Base-by-base conservation (phyloP, 495 filamentous ascomycete genomes). In the Penicillium tannophilum region DNA sequence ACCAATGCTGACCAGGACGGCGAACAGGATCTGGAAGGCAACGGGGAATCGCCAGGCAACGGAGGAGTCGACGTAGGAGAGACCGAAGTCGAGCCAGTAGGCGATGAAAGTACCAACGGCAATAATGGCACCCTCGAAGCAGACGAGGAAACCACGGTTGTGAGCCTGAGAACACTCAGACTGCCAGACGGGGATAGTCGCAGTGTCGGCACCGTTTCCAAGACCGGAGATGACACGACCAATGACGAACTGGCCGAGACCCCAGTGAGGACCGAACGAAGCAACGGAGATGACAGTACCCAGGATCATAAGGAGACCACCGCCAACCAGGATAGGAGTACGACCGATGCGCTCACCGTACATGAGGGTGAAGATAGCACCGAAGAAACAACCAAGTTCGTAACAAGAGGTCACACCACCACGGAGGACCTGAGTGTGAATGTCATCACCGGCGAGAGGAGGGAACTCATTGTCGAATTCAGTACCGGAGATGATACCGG, bases 81-180 rank as follows among this genome's bases (percentile, higher is more conserved):
- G 81, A 45, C 90, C 90, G 60, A 89, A 93, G 63, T 92, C 89
- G 56, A 93, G 79, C 90, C 90, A 93, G 76, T 93, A 93, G 26
- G 89, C 88, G 28, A 92, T 85, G 43, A 91, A 73, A 52, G 74
- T 77, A 85, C 90, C 90, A 62, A 92, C 88, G 24, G 89, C 89
- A 57, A 92, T 91, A 56, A 86, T 81, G 44, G 83, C 86, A 63
- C 90, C 90, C 69, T 92, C 88, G 65, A 93, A 90, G 72, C 89
- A 92, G 67, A 93, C 90, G 52, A 92, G 77, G 23, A 91, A 83
- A 45, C 90, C 90, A 57, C 90, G 82, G 71, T 93, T 92, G 60
- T 84, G 84, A 0, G 89, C 83, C 39, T 82, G 79, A 9, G 84
- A 87, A 64, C 87, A 89, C 66, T 89, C 86, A 2, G 86, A 88